These are phyloP conservation scores for Fulvia fulva DNA, from an alignment of 2,329 filamentous ascomycete genomes.

Conservation along the genomic window DNA sequence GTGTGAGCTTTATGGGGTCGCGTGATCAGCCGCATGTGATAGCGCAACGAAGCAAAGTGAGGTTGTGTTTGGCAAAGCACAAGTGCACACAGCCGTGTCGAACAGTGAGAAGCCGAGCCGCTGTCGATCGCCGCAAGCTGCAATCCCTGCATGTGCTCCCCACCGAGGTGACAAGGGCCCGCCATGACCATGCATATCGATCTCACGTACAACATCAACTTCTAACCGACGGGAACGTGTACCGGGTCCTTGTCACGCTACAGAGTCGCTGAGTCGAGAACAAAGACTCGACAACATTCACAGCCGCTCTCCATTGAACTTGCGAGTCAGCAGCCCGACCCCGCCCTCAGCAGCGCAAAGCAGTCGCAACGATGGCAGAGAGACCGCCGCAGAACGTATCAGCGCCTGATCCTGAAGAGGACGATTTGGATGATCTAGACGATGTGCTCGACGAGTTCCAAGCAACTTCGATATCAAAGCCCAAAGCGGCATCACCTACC, in stretches of 20 bases:
- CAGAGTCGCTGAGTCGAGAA: not conserved
- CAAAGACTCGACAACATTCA: not conserved
- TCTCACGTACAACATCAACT: not conserved
- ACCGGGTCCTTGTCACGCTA: not conserved
- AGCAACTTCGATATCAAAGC: conserved; percentile 53
- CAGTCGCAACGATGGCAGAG: conserved; percentile 24
- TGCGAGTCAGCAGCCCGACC: not conserved
- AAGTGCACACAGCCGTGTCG: not conserved
- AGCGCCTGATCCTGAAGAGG: conserved; percentile 81
- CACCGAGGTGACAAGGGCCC: not conserved
- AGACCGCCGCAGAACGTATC: conserved; percentile 23
- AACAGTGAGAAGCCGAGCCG: not conserved
- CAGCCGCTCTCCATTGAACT: too few species aligned
- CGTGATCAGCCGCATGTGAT: not conserved
- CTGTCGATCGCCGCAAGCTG: not conserved
- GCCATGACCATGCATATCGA: not conserved
- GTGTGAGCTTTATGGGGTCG: not conserved
- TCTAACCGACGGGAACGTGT: not conserved
- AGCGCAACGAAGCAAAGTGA: not conserved
- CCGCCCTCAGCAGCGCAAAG: conserved; percentile 1
- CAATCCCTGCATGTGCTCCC: not conserved
- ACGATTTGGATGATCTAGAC: conserved; percentile 87
- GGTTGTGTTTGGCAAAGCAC: not conserved
- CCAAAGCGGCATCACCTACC: conserved; percentile 23
- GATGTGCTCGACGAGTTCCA: conserved; percentile 91